Conservation (phyloP, 169 alveolate species). For the Eimeria falciformis region DNA sequence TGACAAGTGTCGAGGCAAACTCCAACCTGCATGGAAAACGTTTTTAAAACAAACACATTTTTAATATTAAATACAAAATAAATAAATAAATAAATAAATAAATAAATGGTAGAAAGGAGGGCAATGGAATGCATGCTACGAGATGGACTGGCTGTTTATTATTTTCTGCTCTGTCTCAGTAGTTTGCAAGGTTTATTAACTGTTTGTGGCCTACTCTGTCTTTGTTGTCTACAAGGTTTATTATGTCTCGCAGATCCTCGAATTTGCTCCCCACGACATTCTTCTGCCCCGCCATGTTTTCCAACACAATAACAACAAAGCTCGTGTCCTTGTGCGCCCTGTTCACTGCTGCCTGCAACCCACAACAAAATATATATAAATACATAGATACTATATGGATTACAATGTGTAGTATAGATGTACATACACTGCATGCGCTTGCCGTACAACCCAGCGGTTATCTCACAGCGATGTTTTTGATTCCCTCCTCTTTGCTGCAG, state of each 20-base stretch:
- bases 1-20: constrained; percentile 95
- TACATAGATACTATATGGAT: too few species aligned
- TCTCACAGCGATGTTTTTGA: constrained; percentile 83
- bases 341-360: constrained; percentile 81
- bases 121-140: neutral
- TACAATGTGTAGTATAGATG: too few species aligned
- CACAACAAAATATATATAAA: neutral
- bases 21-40: constrained; percentile 83
- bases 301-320: constrained; percentile 88
- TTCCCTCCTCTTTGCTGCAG: constrained; percentile 87
- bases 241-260: constrained; percentile 90
- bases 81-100: too few species aligned
- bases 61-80: too few species aligned
- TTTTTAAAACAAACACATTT: too few species aligned
- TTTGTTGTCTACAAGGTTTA: constrained; percentile 86
- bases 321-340: constrained; percentile 87
- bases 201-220: constrained; percentile 83
- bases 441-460: neutral
- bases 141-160: too few species aligned
- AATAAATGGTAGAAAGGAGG: too few species aligned
- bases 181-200: too few species aligned
- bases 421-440: too few species aligned
- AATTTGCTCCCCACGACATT: constrained; percentile 90
- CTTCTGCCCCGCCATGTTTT: constrained; percentile 93
- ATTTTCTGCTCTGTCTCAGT: too few species aligned